phyloP scores from a whole-genome alignment of 768 basidiomycete genomes.

The Lactarius trivialis region DNA sequence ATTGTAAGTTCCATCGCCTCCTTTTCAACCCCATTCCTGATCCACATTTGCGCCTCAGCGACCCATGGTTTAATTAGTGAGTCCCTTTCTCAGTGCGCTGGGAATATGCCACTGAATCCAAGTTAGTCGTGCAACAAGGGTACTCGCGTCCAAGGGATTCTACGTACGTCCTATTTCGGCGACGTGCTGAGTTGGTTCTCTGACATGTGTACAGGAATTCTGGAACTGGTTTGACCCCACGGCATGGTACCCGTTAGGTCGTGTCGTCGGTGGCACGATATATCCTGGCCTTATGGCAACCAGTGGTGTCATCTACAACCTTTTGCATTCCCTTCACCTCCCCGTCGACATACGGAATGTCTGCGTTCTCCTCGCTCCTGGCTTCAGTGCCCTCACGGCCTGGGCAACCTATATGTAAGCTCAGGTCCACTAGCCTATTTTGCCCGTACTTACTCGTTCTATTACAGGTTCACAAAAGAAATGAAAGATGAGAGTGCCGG shows the following conservation, averaged over 20 bases:
- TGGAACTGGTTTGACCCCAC: conserved; percentile 99
- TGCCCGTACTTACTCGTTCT: neutral
- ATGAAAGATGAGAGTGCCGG: conserved; percentile 94
- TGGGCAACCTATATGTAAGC: conserved; percentile 90
- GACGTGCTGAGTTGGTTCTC: neutral
- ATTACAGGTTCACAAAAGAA: conserved; percentile 84
- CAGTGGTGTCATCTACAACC: conserved; percentile 92
- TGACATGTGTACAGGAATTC: conserved; percentile 59
- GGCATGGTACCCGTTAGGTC: conserved; percentile 98
- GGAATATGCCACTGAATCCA: neutral
- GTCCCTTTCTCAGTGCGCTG: conserved; percentile 30
- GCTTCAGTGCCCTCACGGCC: conserved; percentile 93
- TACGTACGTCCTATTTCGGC: conserved; percentile 55
- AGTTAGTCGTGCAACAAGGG: conserved; percentile 81
- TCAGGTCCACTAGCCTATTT: neutral
- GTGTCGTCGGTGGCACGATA: conserved; percentile 96
- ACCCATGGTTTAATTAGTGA: conserved; percentile 99
- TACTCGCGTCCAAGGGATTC: conserved; percentile 89
- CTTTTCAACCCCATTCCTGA: neutral
- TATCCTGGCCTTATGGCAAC: conserved; percentile 99
- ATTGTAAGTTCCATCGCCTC: conserved; percentile 57
- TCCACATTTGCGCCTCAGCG: conserved; percentile 39
- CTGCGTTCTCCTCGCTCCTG: conserved; percentile 94
- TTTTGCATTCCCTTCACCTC: conserved; percentile 80
- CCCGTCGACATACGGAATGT: conserved; percentile 97